These are phyloP conservation scores for Trichoderma semiorbis DNA, from an alignment of 2,329 filamentous ascomycete genomes.

Conservation along the genomic window DNA sequence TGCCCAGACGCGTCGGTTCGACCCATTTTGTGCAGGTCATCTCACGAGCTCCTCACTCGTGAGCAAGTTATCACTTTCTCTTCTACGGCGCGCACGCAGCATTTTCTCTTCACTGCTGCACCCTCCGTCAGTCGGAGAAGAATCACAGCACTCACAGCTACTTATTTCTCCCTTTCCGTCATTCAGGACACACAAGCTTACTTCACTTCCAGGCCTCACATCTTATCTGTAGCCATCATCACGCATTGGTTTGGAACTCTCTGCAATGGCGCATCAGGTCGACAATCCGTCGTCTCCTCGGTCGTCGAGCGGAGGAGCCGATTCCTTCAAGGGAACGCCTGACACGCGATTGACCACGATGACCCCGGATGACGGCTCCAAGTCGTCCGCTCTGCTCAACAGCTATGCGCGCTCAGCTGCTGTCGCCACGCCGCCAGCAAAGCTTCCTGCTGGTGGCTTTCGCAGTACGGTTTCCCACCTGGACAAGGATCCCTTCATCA, in stretches of 20 bases:
- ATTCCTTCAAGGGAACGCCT: conserved; percentile 61
- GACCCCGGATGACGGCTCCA: conserved; percentile 55
- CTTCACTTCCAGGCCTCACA: neutral
- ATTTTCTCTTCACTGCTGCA: neutral
- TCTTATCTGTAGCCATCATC: neutral
- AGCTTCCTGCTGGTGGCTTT: conserved; percentile 27
- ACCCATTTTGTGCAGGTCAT: neutral
- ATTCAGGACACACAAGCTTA: neutral
- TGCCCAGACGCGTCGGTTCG: neutral
- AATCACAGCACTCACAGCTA: neutral
- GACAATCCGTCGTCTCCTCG: conserved; percentile 49
- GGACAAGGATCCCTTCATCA: conserved; percentile 56
- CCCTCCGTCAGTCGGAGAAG: neutral
- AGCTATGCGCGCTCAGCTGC: conserved; percentile 30
- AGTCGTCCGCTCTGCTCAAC: conserved; percentile 39
- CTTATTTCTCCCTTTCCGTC: neutral
- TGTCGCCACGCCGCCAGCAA: conserved; percentile 30
- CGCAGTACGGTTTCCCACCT: conserved; percentile 24
- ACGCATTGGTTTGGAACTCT: neutral
- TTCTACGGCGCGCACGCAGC: neutral
- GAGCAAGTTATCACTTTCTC: neutral
- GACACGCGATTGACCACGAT: conserved; percentile 62
- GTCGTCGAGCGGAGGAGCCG: conserved; percentile 49
- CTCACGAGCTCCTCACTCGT: neutral
- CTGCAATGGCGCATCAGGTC: conserved; percentile 38